A percentile compares a stretch with the other conserved stretches of the same genome.
Evolutionary conservation across 2,329 filamentous ascomycete species (phyloP).

Genomic region (Aspergillus terreus): DNA sequence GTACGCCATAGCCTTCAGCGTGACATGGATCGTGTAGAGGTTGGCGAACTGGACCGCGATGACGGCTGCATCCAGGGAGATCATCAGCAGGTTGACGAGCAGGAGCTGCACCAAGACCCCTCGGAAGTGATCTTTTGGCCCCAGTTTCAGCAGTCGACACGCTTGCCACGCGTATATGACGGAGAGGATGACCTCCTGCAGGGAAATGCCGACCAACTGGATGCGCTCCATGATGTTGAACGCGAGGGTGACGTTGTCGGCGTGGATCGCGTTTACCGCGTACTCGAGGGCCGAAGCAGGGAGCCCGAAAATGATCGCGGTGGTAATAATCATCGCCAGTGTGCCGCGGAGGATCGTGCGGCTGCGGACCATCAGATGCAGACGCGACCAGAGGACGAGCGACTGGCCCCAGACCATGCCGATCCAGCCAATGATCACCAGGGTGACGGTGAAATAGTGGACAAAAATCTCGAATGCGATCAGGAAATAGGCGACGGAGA

Average conservation of each 20-base stretch:
- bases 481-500: conserved; percentile 3
- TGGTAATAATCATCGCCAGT: conserved; percentile 40
- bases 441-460: background rate
- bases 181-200: conserved; percentile 51
- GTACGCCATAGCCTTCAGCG: conserved; percentile 29
- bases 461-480: background rate
- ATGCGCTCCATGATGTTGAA: conserved; percentile 42
- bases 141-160: conserved; percentile 29
- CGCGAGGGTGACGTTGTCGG: background rate
- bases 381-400: conserved; percentile 44
- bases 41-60: conserved; percentile 33
- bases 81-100: conserved; percentile 39
- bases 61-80: conserved; percentile 39
- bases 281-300: conserved; percentile 32
- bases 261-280: background rate
- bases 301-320: conserved; percentile 20
- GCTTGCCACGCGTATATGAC: conserved; percentile 50
- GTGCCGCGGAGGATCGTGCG: conserved; percentile 32
- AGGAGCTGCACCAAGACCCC: conserved; percentile 43
- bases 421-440: conserved; percentile 31
- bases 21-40: conserved; percentile 32
- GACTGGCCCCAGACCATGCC: conserved; percentile 39
- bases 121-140: conserved; percentile 40
- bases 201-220: conserved; percentile 48
- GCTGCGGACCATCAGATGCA: conserved; percentile 38